A percentile compares a stretch with the other conserved stretches of the same genome.
phyloP scores from a whole-genome alignment of 805 yeast species.

The Myxozyma mucilagina region DNA sequence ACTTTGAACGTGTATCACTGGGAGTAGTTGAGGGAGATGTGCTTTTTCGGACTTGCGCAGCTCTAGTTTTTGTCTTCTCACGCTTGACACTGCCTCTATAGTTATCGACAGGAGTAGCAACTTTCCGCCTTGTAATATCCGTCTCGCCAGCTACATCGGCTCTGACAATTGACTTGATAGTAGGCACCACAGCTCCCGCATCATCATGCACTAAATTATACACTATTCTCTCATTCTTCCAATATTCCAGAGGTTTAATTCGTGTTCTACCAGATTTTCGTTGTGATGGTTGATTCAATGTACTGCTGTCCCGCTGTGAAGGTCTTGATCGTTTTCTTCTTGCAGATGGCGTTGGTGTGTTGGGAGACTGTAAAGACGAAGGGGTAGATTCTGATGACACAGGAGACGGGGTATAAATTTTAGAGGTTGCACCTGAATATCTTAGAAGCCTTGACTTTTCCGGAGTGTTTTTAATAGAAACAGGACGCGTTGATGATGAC shows the following conservation, averaged over 20 bases:
- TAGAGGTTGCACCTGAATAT: background rate
- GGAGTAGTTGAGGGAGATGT: background rate
- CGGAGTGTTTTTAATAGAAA: too few species aligned
- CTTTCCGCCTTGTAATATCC: background rate
- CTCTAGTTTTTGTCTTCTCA: background rate
- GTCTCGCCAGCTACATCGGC: background rate
- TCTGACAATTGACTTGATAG: conserved; percentile 32
- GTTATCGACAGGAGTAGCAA: background rate
- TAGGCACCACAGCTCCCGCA: conserved; percentile 31
- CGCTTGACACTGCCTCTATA: background rate
- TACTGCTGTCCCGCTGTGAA: background rate
- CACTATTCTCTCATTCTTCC: conserved; percentile 78
- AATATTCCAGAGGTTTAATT: conserved; percentile 65
- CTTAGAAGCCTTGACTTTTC: background rate
- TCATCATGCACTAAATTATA: conserved; percentile 44
- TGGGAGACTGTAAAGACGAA: too few species aligned
- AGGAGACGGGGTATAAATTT: background rate
- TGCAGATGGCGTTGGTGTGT: background rate
- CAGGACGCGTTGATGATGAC: too few species aligned
- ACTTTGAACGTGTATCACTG: background rate
- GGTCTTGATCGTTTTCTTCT: background rate
- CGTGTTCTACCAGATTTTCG: conserved; percentile 20
- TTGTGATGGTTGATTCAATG: background rate
- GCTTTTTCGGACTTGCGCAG: too few species aligned
- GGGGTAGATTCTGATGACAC: background rate